Base-by-base conservation (phyloP, 2,329 filamentous ascomycete genomes). In the Phaeosphaeriaceae sp. region DNA sequence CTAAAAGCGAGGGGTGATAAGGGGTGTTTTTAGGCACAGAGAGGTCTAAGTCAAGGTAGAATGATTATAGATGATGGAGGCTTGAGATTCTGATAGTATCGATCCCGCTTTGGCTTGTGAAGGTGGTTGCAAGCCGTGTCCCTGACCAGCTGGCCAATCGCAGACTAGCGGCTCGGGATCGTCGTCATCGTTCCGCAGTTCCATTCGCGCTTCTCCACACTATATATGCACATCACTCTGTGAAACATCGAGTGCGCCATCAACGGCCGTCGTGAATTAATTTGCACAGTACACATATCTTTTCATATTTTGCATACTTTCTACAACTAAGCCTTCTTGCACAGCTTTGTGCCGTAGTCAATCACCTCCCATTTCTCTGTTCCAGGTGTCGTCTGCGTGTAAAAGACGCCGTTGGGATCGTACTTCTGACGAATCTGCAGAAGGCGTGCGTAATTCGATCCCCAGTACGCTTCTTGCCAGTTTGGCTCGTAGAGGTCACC, bases 381-480 rank as follows among this genome's bases (percentile, higher is more conserved):
- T 0, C 69, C 70, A 8, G 68, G 67, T 5, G 67, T 71, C 15
- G 67, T 71, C 51, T 66, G 58, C 2, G 67, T 62, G 32, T 69
- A 72, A 39, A 73, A 71, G 2, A 73, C 62, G 3, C 67, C 70
- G 3, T 61, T 50, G 1, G 71, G 65, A 58, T 74, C 71, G 54
- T 60, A 71, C 58, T 71, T 68, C 46, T 62, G 56, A 12, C 67
- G 61, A 9, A 67, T 48, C 48, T 64, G 12, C 2, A 72, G 48
- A n/a, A 74, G 56, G 15, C 57, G 54, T 3, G 62, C 50, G 37
- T 73, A 74, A 17, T 73, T 73, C 4, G 43, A 50, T 0, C 71
- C 71, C 67, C 68, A 74, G 50, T 71, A 73, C 18, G 67, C 54
- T 26, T 64, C 47, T 33, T 72, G 69, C 68, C 68, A 74, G 48